Conservation (phyloP, 2,329 filamentous ascomycete species). For the Macrophomina pseudophaseolina region DNA sequence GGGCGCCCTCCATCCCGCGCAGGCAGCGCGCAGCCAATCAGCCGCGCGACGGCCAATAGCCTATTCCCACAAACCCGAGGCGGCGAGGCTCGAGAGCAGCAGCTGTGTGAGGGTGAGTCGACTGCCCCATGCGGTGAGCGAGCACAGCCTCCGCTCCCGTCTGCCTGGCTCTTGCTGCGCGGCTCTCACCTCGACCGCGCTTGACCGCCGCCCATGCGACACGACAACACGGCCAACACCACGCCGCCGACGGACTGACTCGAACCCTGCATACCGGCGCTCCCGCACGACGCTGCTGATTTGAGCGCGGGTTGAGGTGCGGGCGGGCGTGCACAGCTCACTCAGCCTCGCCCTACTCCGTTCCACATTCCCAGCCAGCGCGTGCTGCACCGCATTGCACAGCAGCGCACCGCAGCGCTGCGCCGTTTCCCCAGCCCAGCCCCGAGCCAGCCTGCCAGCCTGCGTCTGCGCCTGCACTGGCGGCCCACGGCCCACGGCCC, state of each 20-base stretch:
- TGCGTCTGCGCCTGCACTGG: background rate
- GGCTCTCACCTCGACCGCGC: conserved; percentile 15
- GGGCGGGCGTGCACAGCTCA: conserved; percentile 20
- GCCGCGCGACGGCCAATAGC: conserved; percentile 17
- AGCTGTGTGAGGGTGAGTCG: conserved; percentile 6
- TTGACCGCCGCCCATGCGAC: background rate
- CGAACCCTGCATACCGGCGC: conserved; percentile 23
- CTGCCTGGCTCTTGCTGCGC: background rate
- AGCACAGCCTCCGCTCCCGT: conserved; percentile 19
- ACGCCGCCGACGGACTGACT: conserved; percentile 5
- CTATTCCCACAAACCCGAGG: conserved; percentile 21
- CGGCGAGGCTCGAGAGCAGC: conserved; percentile 15
- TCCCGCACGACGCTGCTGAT: conserved; percentile 21
- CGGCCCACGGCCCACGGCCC: conserved; percentile 6
- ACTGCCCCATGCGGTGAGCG: conserved; percentile 19
- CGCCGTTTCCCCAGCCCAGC: conserved; percentile 17
- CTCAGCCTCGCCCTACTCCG: conserved; percentile 15
- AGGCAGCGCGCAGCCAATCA: conserved; percentile 13
- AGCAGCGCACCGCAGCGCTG: conserved; percentile 3
- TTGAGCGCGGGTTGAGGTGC: conserved; percentile 1
- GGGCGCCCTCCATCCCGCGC: conserved; percentile 12
- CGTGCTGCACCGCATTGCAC: conserved; percentile 12
- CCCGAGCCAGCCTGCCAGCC: conserved; percentile 7
- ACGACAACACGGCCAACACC: conserved; percentile 21
- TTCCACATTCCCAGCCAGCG: conserved; percentile 16